Base-by-base conservation (phyloP, 768 basidiomycete species). In the Auricularia sp. region DNA sequence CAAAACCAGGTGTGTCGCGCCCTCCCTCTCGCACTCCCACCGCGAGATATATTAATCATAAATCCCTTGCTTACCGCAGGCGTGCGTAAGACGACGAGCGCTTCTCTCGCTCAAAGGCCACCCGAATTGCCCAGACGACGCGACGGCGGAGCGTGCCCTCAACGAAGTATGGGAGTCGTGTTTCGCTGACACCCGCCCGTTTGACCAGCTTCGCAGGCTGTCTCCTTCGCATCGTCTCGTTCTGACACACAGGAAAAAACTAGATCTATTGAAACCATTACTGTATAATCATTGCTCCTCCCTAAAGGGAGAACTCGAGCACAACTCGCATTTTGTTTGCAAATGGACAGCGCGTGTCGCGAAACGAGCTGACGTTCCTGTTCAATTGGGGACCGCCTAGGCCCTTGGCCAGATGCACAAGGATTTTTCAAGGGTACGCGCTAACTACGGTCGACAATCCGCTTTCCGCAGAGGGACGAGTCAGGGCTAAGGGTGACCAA, bases 161-260 rank as follows among this genome's bases (percentile, higher is more conserved):
- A 97, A 98, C 68, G 91, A 97, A 73, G 96, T 96, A 36, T 99
- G 91, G 90, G 93, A 93, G 71, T 93, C 91, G 69, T 99, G 96
- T 74, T 94, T 91, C 75, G 87, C 83, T 43, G 97, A 99, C 73
- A 98, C 95, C 5, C 77, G 96, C 67, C 96, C 97, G 10, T 99
- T 98, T 74, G 97, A 99, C 74, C 95, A 98, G 87, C 92, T 92
- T 44, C 44, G 29, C 29, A 29, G 29, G 29, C 29, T 29, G 35
- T 64, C 36, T 39, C 33, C 16, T 23, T 23, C 11, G 8, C 35
- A 3, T 8, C n/a, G 23, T 63, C 18, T 14, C 18, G 6, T 21
- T 29, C 29, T 29, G 29, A 29, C 29, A 29, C 62, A 8, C 21
- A 18, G 18, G 43, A n/a, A 18, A 12, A 36, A 12, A 29, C 16